Percentiles rank a stretch among this genome's conserved stretches.
Evolutionary conservation across 2,329 filamentous ascomycete species (phyloP).

Genomic region (Torrubiella hemipterigena): DNA sequence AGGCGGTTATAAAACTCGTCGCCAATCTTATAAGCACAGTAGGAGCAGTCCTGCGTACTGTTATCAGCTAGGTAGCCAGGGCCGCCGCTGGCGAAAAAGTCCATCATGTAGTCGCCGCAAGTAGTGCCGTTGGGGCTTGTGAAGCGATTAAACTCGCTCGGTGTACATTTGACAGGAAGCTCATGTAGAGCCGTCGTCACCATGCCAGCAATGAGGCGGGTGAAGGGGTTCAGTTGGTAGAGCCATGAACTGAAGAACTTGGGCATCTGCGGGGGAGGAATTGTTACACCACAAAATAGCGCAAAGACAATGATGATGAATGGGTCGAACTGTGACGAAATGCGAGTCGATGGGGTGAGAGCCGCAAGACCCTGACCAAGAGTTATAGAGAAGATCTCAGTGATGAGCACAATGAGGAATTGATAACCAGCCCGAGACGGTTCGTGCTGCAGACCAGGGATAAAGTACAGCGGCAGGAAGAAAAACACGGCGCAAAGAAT

Average conservation of each 20-base stretch:
- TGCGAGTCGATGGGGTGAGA: constrained; percentile 66
- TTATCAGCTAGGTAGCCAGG: constrained; percentile 61
- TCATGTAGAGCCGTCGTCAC: constrained; percentile 65
- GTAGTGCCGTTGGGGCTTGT: constrained; percentile 49
- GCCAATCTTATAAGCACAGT: constrained; percentile 71
- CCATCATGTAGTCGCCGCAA: constrained; percentile 64
- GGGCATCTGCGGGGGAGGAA: constrained; percentile 67
- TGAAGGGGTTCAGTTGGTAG: constrained; percentile 75
- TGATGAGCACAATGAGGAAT: constrained; percentile 75
- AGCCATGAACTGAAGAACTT: constrained; percentile 70
- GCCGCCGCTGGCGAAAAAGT: constrained; percentile 58
- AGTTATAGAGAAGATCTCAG: constrained; percentile 74
- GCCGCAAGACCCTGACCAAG: constrained; percentile 67
- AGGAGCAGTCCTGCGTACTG: constrained; percentile 55
- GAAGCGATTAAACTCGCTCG: constrained; percentile 56
- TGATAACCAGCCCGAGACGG: constrained; percentile 66
- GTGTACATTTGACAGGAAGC: constrained; percentile 46
- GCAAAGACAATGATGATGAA: constrained; percentile 74
- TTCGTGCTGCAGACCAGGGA: constrained; percentile 58
- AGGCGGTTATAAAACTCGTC: constrained; percentile 68
- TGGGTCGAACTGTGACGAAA: constrained; percentile 69
- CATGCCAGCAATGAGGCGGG: constrained; percentile 68
- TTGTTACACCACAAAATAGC: constrained; percentile 79
- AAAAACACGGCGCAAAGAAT: constrained; percentile 69
- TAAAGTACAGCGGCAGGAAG: constrained; percentile 76